Evolutionary conservation across 306 rosid species (phyloP).

Genomic region (Senna tora): DNA sequence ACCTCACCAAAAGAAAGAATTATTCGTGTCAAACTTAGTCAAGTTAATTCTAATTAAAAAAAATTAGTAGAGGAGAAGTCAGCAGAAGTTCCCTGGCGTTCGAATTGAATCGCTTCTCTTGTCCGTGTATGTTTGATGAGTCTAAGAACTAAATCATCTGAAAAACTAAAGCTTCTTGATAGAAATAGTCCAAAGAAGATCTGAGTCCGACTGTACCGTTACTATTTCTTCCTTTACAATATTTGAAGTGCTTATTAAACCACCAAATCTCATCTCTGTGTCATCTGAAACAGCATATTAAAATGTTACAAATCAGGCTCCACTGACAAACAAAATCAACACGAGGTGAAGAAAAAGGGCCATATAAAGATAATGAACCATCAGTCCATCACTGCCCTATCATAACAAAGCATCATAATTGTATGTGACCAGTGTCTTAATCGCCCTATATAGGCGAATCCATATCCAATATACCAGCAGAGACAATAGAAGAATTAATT

Average conservation of each 20-base stretch:
- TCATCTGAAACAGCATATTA: slow-evolving; percentile 57
- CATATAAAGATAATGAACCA: slow-evolving; percentile 13
- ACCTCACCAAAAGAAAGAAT: too few species aligned
- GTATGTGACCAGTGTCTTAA: background rate
- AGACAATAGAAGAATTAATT: background rate
- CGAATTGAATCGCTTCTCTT: background rate
- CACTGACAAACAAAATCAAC: slow-evolving; percentile 21
- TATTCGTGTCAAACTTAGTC: too few species aligned
- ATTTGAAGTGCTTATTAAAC: slow-evolving; percentile 82
- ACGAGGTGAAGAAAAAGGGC: slow-evolving; percentile 4
- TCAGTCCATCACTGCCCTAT: slow-evolving; percentile 15
- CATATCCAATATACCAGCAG: background rate
- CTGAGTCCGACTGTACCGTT: slow-evolving; percentile 83
- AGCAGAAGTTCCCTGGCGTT: slow-evolving; percentile 31
- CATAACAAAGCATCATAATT: background rate
- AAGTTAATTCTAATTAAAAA: background rate
- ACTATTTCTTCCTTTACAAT: slow-evolving; percentile 64
- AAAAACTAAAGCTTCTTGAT: slow-evolving; percentile 54
- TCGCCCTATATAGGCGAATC: background rate
- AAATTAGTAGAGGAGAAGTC: background rate
- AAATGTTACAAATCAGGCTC: slow-evolving; percentile 11
- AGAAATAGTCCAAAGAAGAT: slow-evolving; percentile 92
- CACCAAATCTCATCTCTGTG: slow-evolving; percentile 80
- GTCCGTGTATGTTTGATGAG: background rate
- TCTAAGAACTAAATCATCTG: slow-evolving; percentile 33